A percentile compares a stretch with the other conserved stretches of the same genome.
Evolutionary conservation across 768 basidiomycete species (phyloP).

Genomic region (Tulasnella sp.): DNA sequence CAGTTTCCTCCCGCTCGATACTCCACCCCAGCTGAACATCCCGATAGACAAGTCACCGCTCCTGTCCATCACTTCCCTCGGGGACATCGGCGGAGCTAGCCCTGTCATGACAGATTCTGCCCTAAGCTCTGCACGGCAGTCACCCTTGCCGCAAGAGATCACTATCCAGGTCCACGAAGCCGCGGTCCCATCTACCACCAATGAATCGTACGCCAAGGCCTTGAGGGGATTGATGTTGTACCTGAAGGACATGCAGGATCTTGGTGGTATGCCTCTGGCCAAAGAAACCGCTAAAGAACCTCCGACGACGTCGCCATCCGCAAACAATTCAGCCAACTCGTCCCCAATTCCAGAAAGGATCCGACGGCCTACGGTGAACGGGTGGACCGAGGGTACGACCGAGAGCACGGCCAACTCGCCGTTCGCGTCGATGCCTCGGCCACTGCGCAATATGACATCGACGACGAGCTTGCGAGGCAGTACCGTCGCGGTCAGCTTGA

Average conservation of each 20-base stretch:
- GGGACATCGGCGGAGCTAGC: background rate
- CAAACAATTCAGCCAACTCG: background rate
- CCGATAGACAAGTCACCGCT: conserved; percentile 52
- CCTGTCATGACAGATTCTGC: background rate
- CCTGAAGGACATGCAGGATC: conserved; percentile 88
- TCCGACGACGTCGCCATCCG: background rate
- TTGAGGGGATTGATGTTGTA: conserved; percentile 92
- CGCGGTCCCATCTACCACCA: conserved; percentile 25
- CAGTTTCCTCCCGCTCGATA: conserved; percentile 82
- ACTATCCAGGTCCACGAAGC: background rate
- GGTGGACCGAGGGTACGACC: background rate
- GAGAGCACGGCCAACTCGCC: background rate
- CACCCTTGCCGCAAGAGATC: conserved; percentile 7
- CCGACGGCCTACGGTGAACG: conserved; percentile 38
- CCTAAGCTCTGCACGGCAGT: conserved; percentile 10
- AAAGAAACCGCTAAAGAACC: background rate
- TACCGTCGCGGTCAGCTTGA: conserved; percentile 55
- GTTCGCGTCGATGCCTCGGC: conserved; percentile 27
- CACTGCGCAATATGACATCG: conserved; percentile 56
- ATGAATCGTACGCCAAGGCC: conserved; percentile 50
- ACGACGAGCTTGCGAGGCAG: conserved; percentile 50
- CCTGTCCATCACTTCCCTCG: conserved; percentile 28
- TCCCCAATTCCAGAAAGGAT: conserved; percentile 10
- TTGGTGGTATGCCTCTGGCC: conserved; percentile 36
- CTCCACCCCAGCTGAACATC: conserved; percentile 48